Conservation (phyloP, 73 alveolate genomes). For the Paramecium caudatum region DNA sequence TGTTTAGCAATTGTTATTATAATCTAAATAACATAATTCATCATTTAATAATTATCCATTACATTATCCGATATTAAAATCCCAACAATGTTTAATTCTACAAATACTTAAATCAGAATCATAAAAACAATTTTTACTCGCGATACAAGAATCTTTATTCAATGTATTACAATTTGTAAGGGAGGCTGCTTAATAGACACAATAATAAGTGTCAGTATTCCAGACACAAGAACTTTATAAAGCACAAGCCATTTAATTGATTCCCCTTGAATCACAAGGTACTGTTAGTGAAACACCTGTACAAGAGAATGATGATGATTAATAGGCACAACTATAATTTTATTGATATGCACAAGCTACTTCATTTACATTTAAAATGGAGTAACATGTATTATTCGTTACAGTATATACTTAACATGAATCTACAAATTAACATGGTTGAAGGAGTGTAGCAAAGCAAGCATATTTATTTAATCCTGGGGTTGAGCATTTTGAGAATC, state of each 20-base stretch:
- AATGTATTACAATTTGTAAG: not conserved
- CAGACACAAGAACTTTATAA: not conserved
- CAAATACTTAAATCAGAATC: not conserved
- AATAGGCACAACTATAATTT: not conserved
- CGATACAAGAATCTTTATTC: not conserved
- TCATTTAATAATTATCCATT: not conserved
- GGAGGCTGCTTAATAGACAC: not conserved
- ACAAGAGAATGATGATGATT: not conserved
- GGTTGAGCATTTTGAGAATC: not conserved
- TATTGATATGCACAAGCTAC: not conserved
- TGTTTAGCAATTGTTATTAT: not conserved
- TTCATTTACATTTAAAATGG: not conserved
- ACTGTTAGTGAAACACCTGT: not conserved
- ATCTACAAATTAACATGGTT: conserved; percentile 34
- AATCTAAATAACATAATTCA: not conserved
- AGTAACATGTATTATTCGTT: not conserved
- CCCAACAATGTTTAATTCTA: not conserved
- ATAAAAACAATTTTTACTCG: not conserved
- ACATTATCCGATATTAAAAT: not conserved
- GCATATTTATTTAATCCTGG: conserved; percentile 67
- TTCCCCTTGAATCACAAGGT: conserved; percentile 28
- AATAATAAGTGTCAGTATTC: not conserved
- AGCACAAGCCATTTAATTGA: not conserved
- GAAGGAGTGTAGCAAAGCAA: not conserved
- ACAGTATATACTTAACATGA: not conserved